Conservation (phyloP, 2,329 filamentous ascomycete genomes). For the Apiospora sp. region DNA sequence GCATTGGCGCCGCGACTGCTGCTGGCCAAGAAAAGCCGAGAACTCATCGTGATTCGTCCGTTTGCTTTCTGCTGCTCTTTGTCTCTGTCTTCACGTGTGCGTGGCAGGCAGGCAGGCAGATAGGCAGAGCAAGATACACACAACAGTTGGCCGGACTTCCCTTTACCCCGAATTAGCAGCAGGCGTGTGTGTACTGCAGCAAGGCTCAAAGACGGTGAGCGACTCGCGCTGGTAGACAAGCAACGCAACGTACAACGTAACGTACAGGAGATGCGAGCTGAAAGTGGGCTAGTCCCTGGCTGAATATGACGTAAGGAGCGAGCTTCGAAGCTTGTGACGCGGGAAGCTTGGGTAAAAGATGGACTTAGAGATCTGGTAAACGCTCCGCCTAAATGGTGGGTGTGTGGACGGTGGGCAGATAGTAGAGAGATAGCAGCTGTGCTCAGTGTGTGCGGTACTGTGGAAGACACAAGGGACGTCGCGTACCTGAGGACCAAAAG, state of each 20-base stretch:
- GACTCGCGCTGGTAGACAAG: constrained; percentile 7
- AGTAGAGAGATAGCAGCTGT: background rate
- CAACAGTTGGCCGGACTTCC: background rate
- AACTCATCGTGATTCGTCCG: constrained; percentile 6
- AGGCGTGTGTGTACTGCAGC: background rate
- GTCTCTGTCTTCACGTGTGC: background rate
- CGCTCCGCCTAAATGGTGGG: background rate
- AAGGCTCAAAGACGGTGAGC: background rate
- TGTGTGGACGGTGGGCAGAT: background rate
- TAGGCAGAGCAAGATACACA: background rate
- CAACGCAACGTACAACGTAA: background rate
- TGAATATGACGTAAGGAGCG: constrained; percentile 12
- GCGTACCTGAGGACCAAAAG: constrained; percentile 4
- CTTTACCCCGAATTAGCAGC: background rate
- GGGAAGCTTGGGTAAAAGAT: constrained; percentile 1
- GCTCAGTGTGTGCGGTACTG: background rate
- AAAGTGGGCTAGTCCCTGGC: background rate
- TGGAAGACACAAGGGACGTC: background rate
- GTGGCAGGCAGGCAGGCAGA: background rate
- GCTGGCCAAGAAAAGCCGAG: constrained; percentile 21
- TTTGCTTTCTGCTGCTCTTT: background rate
- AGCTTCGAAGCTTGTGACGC: constrained; percentile 11
- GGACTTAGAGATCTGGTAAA: background rate
- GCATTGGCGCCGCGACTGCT: constrained; percentile 18
- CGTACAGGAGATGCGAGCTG: constrained; percentile 1